These are phyloP conservation scores for Calocybe gambosa DNA, from an alignment of 1,284 basidiomycete species.

Conservation along the genomic window DNA sequence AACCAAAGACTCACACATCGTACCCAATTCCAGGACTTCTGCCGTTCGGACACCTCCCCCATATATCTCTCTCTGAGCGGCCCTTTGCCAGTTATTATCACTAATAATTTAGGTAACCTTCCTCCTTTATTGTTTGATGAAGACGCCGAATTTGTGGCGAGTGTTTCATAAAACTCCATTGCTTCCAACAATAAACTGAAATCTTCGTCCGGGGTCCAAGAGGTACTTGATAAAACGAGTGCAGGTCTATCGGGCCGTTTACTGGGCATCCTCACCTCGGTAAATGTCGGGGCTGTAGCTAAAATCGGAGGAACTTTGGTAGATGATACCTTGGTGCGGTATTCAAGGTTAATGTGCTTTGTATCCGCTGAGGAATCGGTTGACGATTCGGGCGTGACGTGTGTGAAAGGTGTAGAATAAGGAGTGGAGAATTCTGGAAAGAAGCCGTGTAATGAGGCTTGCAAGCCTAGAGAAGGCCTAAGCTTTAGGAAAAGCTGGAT, in stretches of 20 bases:
- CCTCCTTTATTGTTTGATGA: constrained; percentile 17
- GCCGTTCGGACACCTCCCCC: constrained; percentile 47
- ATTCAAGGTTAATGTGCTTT: constrained; percentile 12
- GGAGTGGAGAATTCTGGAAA: constrained; percentile 37
- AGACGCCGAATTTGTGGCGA: constrained; percentile 36
- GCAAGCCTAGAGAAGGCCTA: constrained; percentile 19
- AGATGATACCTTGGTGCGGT: constrained; percentile 15
- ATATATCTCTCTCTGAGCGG: constrained; percentile 75
- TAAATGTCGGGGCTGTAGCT: constrained; percentile 25
- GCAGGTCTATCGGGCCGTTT: constrained; percentile 73
- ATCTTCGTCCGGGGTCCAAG: constrained; percentile 98
- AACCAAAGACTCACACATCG: constrained; percentile 83
- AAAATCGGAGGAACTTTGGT: constrained; percentile 16
- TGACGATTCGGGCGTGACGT: constrained; percentile 19
- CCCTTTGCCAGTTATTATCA: constrained; percentile 92
- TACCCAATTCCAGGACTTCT: constrained; percentile 77
- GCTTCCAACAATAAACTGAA: constrained; percentile 81
- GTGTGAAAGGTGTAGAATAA: constrained; percentile 61
- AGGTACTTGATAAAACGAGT: constrained; percentile 87
- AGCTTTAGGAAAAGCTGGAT: constrained; percentile 27
- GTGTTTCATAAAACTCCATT: constrained; percentile 61
- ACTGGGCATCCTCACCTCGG: constrained; percentile 33
- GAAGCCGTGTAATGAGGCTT: constrained; percentile 25
- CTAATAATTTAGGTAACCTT: constrained; percentile 67
- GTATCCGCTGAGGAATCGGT: constrained; percentile 14